Evolutionary conservation across 495 filamentous ascomycete genomes (phyloP).

Genomic region (Hypoxylon fuscum): DNA sequence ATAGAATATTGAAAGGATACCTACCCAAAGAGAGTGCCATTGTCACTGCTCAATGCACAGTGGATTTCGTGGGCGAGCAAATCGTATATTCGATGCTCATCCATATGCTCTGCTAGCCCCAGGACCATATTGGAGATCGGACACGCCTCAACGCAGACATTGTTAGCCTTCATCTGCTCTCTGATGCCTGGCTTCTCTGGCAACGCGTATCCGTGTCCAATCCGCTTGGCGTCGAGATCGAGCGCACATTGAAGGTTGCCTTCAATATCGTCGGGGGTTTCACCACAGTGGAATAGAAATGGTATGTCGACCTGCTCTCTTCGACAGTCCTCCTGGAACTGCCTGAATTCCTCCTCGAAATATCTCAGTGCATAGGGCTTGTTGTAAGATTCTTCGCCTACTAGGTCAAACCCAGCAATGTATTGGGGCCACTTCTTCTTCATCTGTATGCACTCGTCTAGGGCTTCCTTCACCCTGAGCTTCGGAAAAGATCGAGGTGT

Average conservation of each 20-base stretch:
- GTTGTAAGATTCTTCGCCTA: slow-evolving; percentile 78
- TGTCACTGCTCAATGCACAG: slow-evolving; percentile 64
- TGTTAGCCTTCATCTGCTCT: slow-evolving; percentile 80
- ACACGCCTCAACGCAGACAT: slow-evolving; percentile 87
- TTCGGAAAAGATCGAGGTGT: slow-evolving; percentile 65
- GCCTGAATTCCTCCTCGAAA: slow-evolving; percentile 78
- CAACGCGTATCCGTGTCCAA: slow-evolving; percentile 92
- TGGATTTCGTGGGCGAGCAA: slow-evolving; percentile 62
- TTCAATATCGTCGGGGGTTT: slow-evolving; percentile 82
- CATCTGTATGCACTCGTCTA: slow-evolving; percentile 80
- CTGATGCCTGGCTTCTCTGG: slow-evolving; percentile 87
- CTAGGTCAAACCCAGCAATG: slow-evolving; percentile 85
- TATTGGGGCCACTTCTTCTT: slow-evolving; percentile 75
- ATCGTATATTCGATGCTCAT: slow-evolving; percentile 59
- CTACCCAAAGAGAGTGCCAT: slow-evolving; percentile 63
- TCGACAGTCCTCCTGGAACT: slow-evolving; percentile 78
- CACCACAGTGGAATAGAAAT: slow-evolving; percentile 94
- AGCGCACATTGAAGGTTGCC: slow-evolving; percentile 90
- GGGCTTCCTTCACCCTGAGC: slow-evolving; percentile 66
- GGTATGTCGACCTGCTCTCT: slow-evolving; percentile 81
- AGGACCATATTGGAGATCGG: slow-evolving; percentile 88
- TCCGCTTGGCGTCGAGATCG: slow-evolving; percentile 80
- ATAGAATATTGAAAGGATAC: slow-evolving; percentile 2
- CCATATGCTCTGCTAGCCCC: slow-evolving; percentile 57
- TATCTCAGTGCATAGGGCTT: slow-evolving; percentile 72